Evolutionary conservation across 768 basidiomycete genomes (phyloP).

Genomic region (Naematelia aurantialba): DNA sequence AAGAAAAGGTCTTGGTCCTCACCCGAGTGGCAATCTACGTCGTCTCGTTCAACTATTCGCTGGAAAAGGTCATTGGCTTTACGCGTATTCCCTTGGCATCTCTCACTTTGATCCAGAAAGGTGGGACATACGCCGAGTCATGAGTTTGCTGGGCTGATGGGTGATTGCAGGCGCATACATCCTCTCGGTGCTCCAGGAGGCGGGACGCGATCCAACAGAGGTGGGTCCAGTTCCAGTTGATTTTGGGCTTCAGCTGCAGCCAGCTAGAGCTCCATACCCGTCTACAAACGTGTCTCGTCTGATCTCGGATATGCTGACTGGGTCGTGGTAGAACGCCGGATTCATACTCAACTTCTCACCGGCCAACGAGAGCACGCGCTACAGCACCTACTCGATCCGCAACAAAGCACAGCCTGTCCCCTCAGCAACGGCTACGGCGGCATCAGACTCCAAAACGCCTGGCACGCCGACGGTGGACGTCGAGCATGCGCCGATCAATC

Average conservation of each 20-base stretch:
- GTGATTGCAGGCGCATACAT: conserved; percentile 77
- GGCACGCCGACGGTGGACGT: conserved; percentile 55
- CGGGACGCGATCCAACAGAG: conserved; percentile 77
- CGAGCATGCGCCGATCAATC: conserved; percentile 28
- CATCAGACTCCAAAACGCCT: conserved; percentile 59
- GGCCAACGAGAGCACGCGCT: conserved; percentile 66
- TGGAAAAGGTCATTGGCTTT: conserved; percentile 86
- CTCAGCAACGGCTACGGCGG: conserved; percentile 8
- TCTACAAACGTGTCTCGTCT: too few relatives aligned
- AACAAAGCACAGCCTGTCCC: conserved; percentile 53
- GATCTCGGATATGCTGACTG: too few relatives aligned
- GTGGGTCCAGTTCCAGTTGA: conserved; percentile 21
- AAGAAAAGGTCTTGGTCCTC: conserved; percentile 91
- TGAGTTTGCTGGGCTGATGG: background rate
- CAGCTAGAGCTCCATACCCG: too few relatives aligned
- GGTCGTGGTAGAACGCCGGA: conserved; percentile 64
- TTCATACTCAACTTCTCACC: conserved; percentile 77
- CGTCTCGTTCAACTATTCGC: conserved; percentile 72
- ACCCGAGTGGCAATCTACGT: conserved; percentile 54
- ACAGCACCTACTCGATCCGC: conserved; percentile 78
- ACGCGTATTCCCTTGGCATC: conserved; percentile 83
- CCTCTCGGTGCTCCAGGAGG: conserved; percentile 85
- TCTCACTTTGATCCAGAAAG: conserved; percentile 72
- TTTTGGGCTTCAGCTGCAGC: too few relatives aligned
- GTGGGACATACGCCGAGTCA: conserved; percentile 55